phyloP scores from a whole-genome alignment of 2,329 filamentous ascomycete species.

The Simplicillium sp. region DNA sequence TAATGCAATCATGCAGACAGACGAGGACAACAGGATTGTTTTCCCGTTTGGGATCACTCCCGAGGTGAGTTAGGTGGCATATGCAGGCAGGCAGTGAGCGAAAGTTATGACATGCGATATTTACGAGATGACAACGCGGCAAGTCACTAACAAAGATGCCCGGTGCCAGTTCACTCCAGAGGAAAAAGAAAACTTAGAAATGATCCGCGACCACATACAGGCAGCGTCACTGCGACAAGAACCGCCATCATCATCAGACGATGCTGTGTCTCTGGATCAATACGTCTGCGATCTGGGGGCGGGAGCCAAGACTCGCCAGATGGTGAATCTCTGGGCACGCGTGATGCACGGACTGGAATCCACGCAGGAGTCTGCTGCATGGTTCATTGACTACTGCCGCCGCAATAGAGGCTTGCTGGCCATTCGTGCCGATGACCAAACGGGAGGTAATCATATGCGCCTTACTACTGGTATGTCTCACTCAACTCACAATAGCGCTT shows the following conservation, averaged over 20 bases:
- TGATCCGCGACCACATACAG: slow-evolving; percentile 24
- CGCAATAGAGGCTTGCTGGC: slow-evolving; percentile 21
- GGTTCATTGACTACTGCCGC: slow-evolving; percentile 28
- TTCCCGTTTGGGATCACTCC: slow-evolving; percentile 23
- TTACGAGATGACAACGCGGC: neutral
- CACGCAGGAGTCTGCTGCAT: slow-evolving; percentile 23
- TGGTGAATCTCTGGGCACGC: slow-evolving; percentile 25
- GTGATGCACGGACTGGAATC: slow-evolving; percentile 28
- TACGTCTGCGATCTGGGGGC: slow-evolving; percentile 23
- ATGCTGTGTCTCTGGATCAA: slow-evolving; percentile 21
- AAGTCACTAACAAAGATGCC: neutral
- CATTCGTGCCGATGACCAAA: slow-evolving; percentile 23
- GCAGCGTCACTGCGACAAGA: slow-evolving; percentile 16
- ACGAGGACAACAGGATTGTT: slow-evolving; percentile 8
- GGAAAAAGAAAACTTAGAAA: slow-evolving; percentile 22
- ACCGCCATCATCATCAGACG: slow-evolving; percentile 15
- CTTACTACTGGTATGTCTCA: too few species aligned
- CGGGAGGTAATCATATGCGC: slow-evolving; percentile 14
- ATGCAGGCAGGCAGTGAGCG: neutral
- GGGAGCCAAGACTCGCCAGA: slow-evolving; percentile 16
- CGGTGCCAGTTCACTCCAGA: slow-evolving; percentile 15
- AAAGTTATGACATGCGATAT: neutral
- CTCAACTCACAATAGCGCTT: too few species aligned
- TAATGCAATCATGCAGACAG: too few species aligned
- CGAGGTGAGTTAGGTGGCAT: slow-evolving; percentile 13